Base-by-base conservation (phyloP, 805 yeast species). In the Tetrapisispora phaffii region DNA sequence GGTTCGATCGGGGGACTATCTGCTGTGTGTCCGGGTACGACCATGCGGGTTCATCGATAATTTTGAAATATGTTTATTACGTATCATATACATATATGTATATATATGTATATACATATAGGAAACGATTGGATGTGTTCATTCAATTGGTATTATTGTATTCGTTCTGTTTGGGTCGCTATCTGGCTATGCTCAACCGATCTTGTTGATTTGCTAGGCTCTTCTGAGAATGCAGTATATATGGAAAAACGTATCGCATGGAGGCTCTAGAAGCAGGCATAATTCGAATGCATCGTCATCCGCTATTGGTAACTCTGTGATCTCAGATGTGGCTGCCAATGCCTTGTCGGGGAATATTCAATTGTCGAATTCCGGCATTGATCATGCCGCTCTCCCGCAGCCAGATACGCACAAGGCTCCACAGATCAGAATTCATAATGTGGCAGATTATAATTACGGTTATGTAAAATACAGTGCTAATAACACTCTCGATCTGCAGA, bases 401-500 rank as follows among this genome's bases (percentile, higher is more conserved):
- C 12, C 29, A 26, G 12, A 8, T 16, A 7, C 20, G 7, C 4
- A n/a, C 4, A 32, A 20, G 26, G n/a, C 15, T 9, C 26, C 34
- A 6, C 17, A 39, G 13, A 32, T 29, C 5, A 32, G 13, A 15
- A 31, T 19, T 3, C 22, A 31, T n/a, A 29, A 20, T 15, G 7
- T 20, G 21, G 17, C 36, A 5, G 13, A 22, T 2, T 29, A 39
- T 31, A 32, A 29, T 21, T 31, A 20, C n/a, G 34, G 28, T 22
- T 20, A 22, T 39, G 7, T 3, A 12, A 29, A 16, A 12, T 29
- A 39, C n/a, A 35, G 9, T 13, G 4, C 17, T 4, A 19, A 20
- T 29, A 39, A 29, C 20, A n/a, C 34, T 6, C 15, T 26, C 6
- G 21, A 36, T 39, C 34, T 56, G 7, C 46, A 42, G 12, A 58